A percentile compares a stretch with the other conserved stretches of the same genome.
phyloP scores from a whole-genome alignment of 257 asterid species.

The Nicotiana undulata region DNA sequence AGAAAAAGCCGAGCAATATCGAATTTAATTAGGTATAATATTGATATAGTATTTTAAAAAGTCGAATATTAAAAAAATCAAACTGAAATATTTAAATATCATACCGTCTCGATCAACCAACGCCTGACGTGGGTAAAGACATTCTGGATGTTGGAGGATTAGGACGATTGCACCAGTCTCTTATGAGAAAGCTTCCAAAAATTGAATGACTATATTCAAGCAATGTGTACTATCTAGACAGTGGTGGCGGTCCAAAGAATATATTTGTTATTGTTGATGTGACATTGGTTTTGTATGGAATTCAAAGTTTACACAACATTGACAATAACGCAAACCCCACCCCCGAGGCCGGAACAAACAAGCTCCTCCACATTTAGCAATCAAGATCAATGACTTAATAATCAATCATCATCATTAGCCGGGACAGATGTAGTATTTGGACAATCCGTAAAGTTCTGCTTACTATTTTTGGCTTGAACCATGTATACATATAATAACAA shows the following conservation, averaged over 20 bases:
- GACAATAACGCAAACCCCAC: no score
- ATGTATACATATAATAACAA: not conserved
- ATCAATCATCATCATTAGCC: not conserved
- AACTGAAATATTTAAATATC: no score
- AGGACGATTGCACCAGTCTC: not conserved
- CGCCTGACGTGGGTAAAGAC: not conserved
- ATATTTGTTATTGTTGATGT: not conserved
- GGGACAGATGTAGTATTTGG: not conserved
- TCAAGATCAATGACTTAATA: no score
- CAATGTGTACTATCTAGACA: not conserved
- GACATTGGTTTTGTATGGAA: not conserved
- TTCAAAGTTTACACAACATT: no score
- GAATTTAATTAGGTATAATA: no score
- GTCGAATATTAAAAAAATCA: no score
- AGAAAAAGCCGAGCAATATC: no score
- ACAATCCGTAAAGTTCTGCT: not conserved
- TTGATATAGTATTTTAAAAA: no score
- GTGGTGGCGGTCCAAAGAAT: not conserved
- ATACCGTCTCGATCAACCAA: no score
- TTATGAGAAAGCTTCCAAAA: not conserved
- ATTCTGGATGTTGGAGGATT: not conserved
- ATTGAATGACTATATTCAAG: not conserved
- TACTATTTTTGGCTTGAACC: no score
- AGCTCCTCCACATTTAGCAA: no score
- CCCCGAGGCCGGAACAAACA: no score